A percentile compares a stretch with the other conserved stretches of the same genome.
phyloP scores from a whole-genome alignment of 2,329 filamentous ascomycete species.

The Botrytis porri region DNA sequence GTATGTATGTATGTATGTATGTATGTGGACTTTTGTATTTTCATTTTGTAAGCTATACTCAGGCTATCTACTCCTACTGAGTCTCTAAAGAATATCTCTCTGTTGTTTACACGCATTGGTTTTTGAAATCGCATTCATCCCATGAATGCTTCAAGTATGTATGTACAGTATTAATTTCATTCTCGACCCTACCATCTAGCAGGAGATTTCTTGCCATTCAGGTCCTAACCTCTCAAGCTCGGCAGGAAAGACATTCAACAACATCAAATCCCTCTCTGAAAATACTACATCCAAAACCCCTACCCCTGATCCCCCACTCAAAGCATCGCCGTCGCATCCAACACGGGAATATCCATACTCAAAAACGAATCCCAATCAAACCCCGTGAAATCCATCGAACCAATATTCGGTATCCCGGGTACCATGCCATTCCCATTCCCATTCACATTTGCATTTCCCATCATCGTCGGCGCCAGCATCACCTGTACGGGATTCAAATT shows the following conservation, averaged over 20 bases:
- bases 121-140: too few species aligned
- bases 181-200: too few species aligned
- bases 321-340: constrained; percentile 14
- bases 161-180: too few species aligned
- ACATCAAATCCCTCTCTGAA: background rate
- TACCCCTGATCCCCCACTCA: background rate
- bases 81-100: too few species aligned
- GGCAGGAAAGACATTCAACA: background rate
- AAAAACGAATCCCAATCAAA: constrained; percentile 19
- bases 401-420: background rate
- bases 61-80: too few species aligned
- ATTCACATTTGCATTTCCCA: constrained; percentile 1
- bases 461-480: background rate
- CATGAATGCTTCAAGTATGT: too few species aligned
- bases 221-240: background rate
- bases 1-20: too few species aligned
- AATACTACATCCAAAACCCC: background rate
- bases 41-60: too few species aligned
- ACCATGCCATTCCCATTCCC: background rate
- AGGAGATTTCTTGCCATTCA: too few species aligned
- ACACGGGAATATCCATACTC: constrained; percentile 18
- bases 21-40: too few species aligned
- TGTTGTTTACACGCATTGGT: too few species aligned
- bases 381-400: constrained; percentile 3
- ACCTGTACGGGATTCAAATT: background rate